phyloP scores from a whole-genome alignment of 2,329 filamentous ascomycete species.

The Fusarium anguioides region DNA sequence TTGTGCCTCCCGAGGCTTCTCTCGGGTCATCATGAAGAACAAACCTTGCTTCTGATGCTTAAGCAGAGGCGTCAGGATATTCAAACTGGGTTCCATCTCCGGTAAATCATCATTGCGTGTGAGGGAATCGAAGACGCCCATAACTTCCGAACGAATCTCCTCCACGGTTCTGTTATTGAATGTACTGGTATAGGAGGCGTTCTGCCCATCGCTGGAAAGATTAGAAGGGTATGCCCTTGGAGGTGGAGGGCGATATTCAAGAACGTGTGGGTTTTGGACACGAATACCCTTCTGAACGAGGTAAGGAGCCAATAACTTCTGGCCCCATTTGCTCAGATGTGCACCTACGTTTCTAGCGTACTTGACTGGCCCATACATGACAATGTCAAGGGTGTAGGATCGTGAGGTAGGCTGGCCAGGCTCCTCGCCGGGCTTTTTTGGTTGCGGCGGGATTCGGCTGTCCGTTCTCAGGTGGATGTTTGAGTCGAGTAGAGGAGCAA shows the following conservation, averaged over 20 bases:
- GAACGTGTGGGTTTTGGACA: constrained; percentile 80
- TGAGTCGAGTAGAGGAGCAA: constrained; percentile 80
- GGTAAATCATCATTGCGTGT: constrained; percentile 80
- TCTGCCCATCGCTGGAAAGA: constrained; percentile 41
- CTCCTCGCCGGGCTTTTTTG: constrained; percentile 70
- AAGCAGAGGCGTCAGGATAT: constrained; percentile 76
- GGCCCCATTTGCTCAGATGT: constrained; percentile 70
- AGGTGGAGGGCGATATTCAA: constrained; percentile 58
- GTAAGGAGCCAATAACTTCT: constrained; percentile 75
- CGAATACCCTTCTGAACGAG: constrained; percentile 75
- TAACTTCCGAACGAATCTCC: constrained; percentile 85
- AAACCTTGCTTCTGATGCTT: constrained; percentile 91
- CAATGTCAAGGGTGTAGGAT: constrained; percentile 73
- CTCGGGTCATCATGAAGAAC: constrained; percentile 84
- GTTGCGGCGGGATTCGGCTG: constrained; percentile 75
- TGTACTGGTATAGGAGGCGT: constrained; percentile 43
- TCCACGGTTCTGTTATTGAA: constrained; percentile 74
- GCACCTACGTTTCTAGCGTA: constrained; percentile 73
- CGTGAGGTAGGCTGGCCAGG: constrained; percentile 71
- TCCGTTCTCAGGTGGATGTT: constrained; percentile 74
- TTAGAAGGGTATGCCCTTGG: constrained; percentile 48
- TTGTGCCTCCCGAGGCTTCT: constrained; percentile 72
- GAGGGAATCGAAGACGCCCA: constrained; percentile 88
- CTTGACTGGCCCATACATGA: constrained; percentile 81
- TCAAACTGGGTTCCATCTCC: constrained; percentile 72